Evolutionary conservation across 202 grass and related monocot species (phyloP).

Genomic region (Dendrocalamus latiflorus): DNA sequence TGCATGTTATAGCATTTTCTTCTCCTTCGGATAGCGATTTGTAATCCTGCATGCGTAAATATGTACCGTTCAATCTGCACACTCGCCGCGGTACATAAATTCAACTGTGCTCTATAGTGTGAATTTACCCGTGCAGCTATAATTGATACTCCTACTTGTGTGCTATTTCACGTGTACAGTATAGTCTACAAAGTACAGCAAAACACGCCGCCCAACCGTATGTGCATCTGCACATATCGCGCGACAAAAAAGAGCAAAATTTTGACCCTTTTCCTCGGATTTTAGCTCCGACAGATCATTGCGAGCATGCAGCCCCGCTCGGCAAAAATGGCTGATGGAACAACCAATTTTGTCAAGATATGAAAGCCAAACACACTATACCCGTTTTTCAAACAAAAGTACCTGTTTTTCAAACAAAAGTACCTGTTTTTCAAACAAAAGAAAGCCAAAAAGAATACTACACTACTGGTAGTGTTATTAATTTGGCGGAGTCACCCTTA

Average conservation of each 20-base stretch:
- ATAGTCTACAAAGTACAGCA: conserved; percentile 25
- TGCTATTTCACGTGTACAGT: neutral
- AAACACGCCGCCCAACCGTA: neutral
- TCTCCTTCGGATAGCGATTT: conserved; percentile 13
- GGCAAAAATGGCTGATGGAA: neutral
- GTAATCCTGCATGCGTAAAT: neutral
- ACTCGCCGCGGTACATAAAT: conserved; percentile 14
- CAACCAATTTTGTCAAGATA: conserved; percentile 8
- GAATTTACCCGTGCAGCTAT: conserved; percentile 28
- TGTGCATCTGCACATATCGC: neutral
- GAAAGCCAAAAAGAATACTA: neutral
- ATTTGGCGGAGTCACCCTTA: conserved; percentile 36
- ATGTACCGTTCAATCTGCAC: conserved; percentile 16
- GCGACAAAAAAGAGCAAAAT: neutral
- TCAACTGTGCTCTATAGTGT: neutral
- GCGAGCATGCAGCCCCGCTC: neutral
- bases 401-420: too few species aligned
- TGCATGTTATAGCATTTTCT: neutral
- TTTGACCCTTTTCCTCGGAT: conserved; percentile 25
- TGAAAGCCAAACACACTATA: neutral
- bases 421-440: neutral
- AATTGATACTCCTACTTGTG: neutral
- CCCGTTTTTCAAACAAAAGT: neutral
- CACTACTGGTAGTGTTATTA: conserved; percentile 21
- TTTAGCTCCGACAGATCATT: conserved; percentile 17